A percentile compares a stretch with the other conserved stretches of the same genome.
phyloP scores from a whole-genome alignment of 2,329 filamentous ascomycete genomes.

The Berkeleyomyces rouxiae region DNA sequence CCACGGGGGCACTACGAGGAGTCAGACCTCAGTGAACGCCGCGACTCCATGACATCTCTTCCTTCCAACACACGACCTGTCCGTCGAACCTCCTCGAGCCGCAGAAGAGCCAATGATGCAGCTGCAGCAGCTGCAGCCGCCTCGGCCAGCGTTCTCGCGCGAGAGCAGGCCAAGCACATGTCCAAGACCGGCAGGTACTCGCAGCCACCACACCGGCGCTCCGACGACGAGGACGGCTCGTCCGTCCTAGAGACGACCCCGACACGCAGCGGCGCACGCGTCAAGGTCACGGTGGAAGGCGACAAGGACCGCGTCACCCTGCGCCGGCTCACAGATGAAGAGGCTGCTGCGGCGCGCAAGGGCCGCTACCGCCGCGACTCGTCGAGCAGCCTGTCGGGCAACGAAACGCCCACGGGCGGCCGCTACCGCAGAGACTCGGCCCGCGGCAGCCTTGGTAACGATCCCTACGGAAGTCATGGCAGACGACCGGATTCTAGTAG shows the following conservation, averaged over 20 bases:
- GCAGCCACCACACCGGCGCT: constrained; percentile 10
- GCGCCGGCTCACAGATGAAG: constrained; percentile 43
- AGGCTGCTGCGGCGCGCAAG: constrained; percentile 24
- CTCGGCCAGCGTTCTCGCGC: constrained; percentile 31
- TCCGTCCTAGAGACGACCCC: constrained; percentile 26
- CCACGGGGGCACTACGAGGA: constrained; percentile 7
- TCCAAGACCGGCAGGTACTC: constrained; percentile 8
- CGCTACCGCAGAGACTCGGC: constrained; percentile 35
- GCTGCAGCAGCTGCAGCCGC: constrained; percentile 32
- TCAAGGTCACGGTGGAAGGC: constrained; percentile 32
- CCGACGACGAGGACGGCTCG: constrained; percentile 9
- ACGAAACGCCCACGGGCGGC: constrained; percentile 33
- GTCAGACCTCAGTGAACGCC: constrained; percentile 6
- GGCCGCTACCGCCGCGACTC: constrained; percentile 29
- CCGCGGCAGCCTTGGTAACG: constrained; percentile 6
- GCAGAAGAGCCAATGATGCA: constrained; percentile 28
- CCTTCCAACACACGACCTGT: constrained; percentile 16
- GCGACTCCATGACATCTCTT: constrained; percentile 10
- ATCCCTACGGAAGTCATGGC: constrained; percentile 5
- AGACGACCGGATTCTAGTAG: constrained; percentile 25
- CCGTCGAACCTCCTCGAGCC: constrained; percentile 29
- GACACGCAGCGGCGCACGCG: constrained; percentile 36
- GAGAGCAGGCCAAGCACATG: constrained; percentile 24
- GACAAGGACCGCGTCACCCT: constrained; percentile 45
- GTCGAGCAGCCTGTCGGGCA: constrained; percentile 40